A percentile compares a stretch with the other conserved stretches of the same genome.
Conservation (phyloP, 1,284 basidiomycete species). For the Ceratobasidium papillatum region DNA sequence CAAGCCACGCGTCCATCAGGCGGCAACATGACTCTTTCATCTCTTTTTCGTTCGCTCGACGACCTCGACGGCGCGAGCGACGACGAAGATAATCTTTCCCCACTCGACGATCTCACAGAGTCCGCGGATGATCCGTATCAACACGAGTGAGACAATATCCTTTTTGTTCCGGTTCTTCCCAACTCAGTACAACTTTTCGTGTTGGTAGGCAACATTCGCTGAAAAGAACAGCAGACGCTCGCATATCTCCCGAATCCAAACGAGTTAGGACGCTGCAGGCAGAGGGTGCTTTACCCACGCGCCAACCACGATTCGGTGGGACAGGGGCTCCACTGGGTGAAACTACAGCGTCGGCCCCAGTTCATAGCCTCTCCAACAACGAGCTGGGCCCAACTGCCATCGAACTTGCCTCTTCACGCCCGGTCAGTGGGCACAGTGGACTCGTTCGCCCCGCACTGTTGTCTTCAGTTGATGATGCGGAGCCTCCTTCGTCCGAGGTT, state of each 20-base stretch:
- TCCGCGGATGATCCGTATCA: slow-evolving; percentile 9
- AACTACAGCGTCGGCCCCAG: slow-evolving; percentile 20
- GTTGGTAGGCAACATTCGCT: slow-evolving; percentile 12
- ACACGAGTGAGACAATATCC: slow-evolving; percentile 25
- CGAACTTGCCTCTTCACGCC: slow-evolving; percentile 18
- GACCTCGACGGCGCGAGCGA: slow-evolving; percentile 13
- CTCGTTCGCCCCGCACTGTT: not conserved
- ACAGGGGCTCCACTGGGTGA: slow-evolving; percentile 40
- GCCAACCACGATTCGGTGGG: slow-evolving; percentile 39
- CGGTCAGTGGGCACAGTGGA: not conserved
- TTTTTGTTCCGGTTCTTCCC: slow-evolving; percentile 12
- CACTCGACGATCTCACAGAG: not conserved
- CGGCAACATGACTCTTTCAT: slow-evolving; percentile 37
- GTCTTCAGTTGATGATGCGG: slow-evolving; percentile 1
- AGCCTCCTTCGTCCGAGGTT: not conserved
- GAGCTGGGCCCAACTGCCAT: not conserved
- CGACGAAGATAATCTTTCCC: slow-evolving; percentile 14
- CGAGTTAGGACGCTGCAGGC: slow-evolving; percentile 13
- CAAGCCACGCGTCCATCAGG: slow-evolving; percentile 27
- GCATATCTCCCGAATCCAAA: slow-evolving; percentile 16
- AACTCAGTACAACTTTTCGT: not conserved
- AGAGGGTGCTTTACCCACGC: slow-evolving; percentile 25
- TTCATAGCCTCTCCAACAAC: slow-evolving; percentile 4
- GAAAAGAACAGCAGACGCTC: slow-evolving; percentile 23
- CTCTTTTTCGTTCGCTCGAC: slow-evolving; percentile 33